Conservation (phyloP, 352 stramenopile species). For the Globisporangium cystogenes region DNA sequence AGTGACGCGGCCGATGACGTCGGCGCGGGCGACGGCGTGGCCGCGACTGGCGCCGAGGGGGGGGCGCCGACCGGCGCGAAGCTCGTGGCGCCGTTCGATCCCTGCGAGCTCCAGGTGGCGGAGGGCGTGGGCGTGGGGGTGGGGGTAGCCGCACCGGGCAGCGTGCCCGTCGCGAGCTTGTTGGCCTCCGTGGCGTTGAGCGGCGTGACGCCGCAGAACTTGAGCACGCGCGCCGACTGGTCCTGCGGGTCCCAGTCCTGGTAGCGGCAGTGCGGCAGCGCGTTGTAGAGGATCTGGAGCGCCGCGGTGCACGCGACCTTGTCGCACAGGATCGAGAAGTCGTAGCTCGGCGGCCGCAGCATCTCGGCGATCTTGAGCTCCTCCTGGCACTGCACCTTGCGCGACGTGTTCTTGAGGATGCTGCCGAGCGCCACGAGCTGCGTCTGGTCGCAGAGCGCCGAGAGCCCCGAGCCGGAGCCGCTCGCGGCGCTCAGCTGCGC, state of each 20-base stretch:
- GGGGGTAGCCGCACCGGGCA: constrained; percentile 4
- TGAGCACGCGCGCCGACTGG: constrained; percentile 29
- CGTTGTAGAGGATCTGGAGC: constrained; percentile 55
- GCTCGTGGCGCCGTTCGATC: constrained; percentile 11
- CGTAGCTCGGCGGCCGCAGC: constrained; percentile 18
- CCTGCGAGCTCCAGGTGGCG: constrained; percentile 19
- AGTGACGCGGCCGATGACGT: constrained; percentile 9
- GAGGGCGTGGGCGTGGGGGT: constrained; percentile 4
- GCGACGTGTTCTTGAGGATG: constrained; percentile 40
- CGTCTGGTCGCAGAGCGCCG: constrained; percentile 27
- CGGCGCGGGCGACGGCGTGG: constrained; percentile 11
- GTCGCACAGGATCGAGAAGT: constrained; percentile 38
- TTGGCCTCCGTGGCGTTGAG: constrained; percentile 18
- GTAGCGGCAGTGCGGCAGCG: constrained; percentile 56
- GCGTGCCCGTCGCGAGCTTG: constrained; percentile 6
- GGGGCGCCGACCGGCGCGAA: constrained; percentile 30
- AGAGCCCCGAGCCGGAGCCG: constrained; percentile 34
- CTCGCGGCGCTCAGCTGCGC: constrained; percentile 12
- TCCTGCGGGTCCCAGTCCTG: constrained; percentile 43
- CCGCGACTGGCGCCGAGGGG: constrained; percentile 25
- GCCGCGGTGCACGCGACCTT: constrained; percentile 36
- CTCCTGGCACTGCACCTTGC: constrained; percentile 46
- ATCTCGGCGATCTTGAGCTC: constrained; percentile 43
- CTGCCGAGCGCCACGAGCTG: constrained; percentile 32
- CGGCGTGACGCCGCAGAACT: constrained; percentile 44